Percentiles rank a stretch among this genome's conserved stretches.
phyloP scores from a whole-genome alignment of 495 filamentous ascomycete genomes.

The Daldinia vernicosa region DNA sequence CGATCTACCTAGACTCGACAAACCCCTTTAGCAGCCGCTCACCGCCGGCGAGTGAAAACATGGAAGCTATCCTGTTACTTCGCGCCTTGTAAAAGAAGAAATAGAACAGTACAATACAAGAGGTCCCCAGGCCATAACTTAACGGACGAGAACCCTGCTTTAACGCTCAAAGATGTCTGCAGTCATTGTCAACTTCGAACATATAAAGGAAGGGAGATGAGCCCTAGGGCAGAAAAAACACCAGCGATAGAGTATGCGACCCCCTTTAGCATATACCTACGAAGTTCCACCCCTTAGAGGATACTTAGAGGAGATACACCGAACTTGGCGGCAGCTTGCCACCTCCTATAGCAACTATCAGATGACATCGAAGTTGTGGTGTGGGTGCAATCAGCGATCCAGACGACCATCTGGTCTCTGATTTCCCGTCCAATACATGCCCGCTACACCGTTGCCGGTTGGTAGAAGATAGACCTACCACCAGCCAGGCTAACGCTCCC shows the following conservation, averaged over 20 bases:
- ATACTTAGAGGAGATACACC: background rate
- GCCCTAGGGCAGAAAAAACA: conserved; percentile 1
- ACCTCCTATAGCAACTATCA: conserved; percentile 25
- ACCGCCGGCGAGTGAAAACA: background rate
- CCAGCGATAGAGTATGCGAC: conserved; percentile 2
- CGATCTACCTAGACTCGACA: conserved; percentile 6
- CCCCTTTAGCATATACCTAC: conserved; percentile 5
- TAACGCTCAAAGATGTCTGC: background rate
- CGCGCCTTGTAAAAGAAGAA: background rate
- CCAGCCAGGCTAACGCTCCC: conserved; percentile 7
- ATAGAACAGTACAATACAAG: background rate
- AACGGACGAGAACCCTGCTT: background rate
- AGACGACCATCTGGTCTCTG: conserved; percentile 9
- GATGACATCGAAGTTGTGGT: conserved; percentile 14
- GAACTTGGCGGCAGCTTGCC: background rate
- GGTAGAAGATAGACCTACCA: conserved; percentile 7
- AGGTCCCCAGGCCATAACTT: background rate
- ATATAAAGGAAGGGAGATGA: conserved; percentile 1
- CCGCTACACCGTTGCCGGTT: background rate
- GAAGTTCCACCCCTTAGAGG: background rate
- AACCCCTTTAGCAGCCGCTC: background rate
- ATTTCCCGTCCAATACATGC: conserved; percentile 7
- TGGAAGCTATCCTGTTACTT: background rate
- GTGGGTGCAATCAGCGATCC: conserved; percentile 16
- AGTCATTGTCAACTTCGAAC: conserved; percentile 9